These are phyloP conservation scores for Carex sylvatica DNA, from an alignment of 202 grass and related monocot genomes.

Conservation along the genomic window DNA sequence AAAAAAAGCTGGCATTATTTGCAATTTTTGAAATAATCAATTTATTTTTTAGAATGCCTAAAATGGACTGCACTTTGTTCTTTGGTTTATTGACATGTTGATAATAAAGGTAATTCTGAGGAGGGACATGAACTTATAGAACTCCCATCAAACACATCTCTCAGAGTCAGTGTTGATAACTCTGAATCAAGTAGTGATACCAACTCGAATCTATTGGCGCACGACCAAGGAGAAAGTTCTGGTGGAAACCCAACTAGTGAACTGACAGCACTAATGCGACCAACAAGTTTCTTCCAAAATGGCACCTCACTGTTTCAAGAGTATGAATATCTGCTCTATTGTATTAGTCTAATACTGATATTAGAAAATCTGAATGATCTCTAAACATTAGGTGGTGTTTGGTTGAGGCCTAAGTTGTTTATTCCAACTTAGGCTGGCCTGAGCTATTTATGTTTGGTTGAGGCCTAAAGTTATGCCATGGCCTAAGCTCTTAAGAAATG, in stretches of 20 bases:
- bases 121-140: conserved; percentile 50
- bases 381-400: too few relatives aligned
- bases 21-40: neutral
- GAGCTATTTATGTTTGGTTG: too few relatives aligned
- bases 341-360: neutral
- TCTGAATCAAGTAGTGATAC: conserved; percentile 27
- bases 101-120: conserved; percentile 33
- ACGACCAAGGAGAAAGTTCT: conserved; percentile 18
- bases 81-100: conserved; percentile 15
- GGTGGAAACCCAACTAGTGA: conserved; percentile 37
- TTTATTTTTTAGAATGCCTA: neutral
- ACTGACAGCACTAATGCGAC: conserved; percentile 41
- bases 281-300: conserved; percentile 58
- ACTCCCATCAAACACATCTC: conserved; percentile 22
- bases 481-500: too few relatives aligned
- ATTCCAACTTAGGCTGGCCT: too few relatives aligned
- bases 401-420: too few relatives aligned
- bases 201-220: conserved; percentile 16
- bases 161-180: conserved; percentile 22
- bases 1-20: conserved; percentile 2
- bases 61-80: conserved; percentile 10
- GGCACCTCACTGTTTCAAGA: conserved; percentile 80
- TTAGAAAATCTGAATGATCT: neutral
- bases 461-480: too few relatives aligned
- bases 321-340: conserved; percentile 34